These are phyloP conservation scores for Raphanus hybrid DNA, from an alignment of 441 rosid species.

Conservation along the genomic window DNA sequence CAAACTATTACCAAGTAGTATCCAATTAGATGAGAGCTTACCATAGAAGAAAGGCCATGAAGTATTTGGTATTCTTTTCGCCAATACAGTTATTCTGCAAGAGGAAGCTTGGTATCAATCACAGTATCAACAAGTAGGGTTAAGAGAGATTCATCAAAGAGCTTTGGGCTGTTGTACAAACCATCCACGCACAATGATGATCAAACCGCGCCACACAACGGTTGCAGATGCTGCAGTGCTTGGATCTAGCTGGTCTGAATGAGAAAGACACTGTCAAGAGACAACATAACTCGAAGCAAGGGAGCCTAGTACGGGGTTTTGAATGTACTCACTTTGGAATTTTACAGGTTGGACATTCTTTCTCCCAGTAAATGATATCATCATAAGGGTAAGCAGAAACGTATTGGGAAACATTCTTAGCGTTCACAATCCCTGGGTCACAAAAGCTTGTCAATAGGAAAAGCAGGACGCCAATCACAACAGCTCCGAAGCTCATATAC, in stretches of 20 bases:
- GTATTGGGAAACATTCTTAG: slow-evolving; percentile 69
- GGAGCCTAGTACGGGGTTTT: slow-evolving; percentile 16
- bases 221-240: slow-evolving; percentile 92
- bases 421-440: slow-evolving; percentile 84
- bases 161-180: slow-evolving; percentile 22
- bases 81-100: slow-evolving; percentile 47
- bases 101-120: slow-evolving; percentile 24
- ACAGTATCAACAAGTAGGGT: not conserved
- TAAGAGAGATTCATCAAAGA: not conserved
- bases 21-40: slow-evolving; percentile 32
- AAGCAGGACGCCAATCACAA: slow-evolving; percentile 70
- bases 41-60: slow-evolving; percentile 48
- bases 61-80: slow-evolving; percentile 42
- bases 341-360: slow-evolving; percentile 85
- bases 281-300: slow-evolving; percentile 5
- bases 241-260: slow-evolving; percentile 92
- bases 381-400: slow-evolving; percentile 82
- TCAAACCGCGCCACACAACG: slow-evolving; percentile 95
- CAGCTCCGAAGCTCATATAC: slow-evolving; percentile 72
- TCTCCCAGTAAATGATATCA: slow-evolving; percentile 68
- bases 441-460: slow-evolving; percentile 85
- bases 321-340: slow-evolving; percentile 70
- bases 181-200: slow-evolving; percentile 79
- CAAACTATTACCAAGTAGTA: not conserved
- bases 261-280: slow-evolving; percentile 16